Conservation (phyloP, 2,329 filamentous ascomycete species). For the Trichoderma sp. region DNA sequence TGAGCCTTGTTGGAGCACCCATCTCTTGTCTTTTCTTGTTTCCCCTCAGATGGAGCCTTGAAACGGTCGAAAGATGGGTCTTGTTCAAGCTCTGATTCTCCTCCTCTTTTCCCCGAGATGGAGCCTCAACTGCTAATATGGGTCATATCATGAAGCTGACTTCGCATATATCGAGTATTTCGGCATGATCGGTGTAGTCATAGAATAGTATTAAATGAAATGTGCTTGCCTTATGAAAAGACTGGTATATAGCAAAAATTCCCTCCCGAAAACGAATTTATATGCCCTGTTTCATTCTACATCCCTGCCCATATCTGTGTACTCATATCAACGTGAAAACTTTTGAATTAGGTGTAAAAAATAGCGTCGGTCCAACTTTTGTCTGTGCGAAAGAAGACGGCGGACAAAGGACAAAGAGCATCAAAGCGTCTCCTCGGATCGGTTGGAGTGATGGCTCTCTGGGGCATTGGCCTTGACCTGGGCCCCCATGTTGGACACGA, state of each 20-base stretch:
- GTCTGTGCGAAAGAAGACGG: not conserved
- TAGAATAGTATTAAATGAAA: not conserved
- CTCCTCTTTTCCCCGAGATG: not conserved
- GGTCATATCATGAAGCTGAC: not conserved
- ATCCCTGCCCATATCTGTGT: not conserved
- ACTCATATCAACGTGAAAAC: not conserved
- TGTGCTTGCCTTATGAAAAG: not conserved
- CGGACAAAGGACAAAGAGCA: not conserved
- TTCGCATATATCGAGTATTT: not conserved
- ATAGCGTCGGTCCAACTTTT: not conserved
- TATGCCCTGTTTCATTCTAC: not conserved
- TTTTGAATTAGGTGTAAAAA: not conserved
- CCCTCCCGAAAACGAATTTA: not conserved
- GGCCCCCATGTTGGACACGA: slow-evolving; percentile 22
- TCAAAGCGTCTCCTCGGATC: slow-evolving; percentile 5
- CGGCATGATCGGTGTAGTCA: not conserved
- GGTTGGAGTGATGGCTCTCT: not conserved
- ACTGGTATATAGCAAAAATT: not conserved
- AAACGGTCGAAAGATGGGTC: not conserved
- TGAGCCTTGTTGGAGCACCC: not conserved
- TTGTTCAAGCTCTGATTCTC: not conserved
- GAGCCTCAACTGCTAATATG: not conserved
- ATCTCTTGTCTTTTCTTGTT: not conserved
- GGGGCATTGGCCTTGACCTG: slow-evolving; percentile 7
- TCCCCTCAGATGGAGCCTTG: not conserved